Base-by-base conservation (phyloP, 2,329 filamentous ascomycete genomes). In the Trichoderma cornu-damae region DNA sequence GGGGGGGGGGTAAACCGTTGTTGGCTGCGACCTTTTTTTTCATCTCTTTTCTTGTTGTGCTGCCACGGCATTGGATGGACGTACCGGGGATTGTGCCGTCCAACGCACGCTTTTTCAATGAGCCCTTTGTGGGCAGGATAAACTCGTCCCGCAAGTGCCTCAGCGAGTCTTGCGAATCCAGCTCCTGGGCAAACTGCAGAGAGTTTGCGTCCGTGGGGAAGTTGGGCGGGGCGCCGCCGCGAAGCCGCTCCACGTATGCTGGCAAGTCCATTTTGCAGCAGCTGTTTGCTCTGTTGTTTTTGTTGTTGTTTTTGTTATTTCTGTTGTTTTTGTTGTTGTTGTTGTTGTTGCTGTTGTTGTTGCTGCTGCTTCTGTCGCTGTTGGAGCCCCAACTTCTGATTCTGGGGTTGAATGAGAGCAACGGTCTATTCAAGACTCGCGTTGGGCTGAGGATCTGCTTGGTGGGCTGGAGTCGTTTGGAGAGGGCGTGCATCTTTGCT, bases 111-210 rank as follows among this genome's bases (percentile, higher is more conserved):
- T 87, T 81, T 68, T 80, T 85, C 44, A 94, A 72, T 38, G 91
- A 89, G 8, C 75, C 76, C 69, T 85, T 89, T 3, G 87, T 87
- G 0, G 91, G 91, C 44, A 95, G 85, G 47, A 87, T 79, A 69
- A 93, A 96, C 63, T 93, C 81, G 22, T 83, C 73, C 30, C 89
- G 81, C 55, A 89, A 79, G 57, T 77, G 73, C 14, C 73, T 71
- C 37, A 90, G 70, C n/a, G 77, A 71, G 66, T 90, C 86, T 63
- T 82, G 75, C 0, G 73, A 70, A 69, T 90, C 87, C 5, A 88
- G 75, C 43, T 64, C 63, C 60, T 68, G 68, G 2, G 81, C 81
- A 67, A 77, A 83, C 5, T 75, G 75, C 5, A 75, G 61, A 0
- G 76, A 73, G 57, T 72, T 74, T 57, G 79, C 77, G 32, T 79